These are phyloP conservation scores for Fusarium redolens DNA, from an alignment of 2,329 filamentous ascomycete genomes.

Conservation along the genomic window DNA sequence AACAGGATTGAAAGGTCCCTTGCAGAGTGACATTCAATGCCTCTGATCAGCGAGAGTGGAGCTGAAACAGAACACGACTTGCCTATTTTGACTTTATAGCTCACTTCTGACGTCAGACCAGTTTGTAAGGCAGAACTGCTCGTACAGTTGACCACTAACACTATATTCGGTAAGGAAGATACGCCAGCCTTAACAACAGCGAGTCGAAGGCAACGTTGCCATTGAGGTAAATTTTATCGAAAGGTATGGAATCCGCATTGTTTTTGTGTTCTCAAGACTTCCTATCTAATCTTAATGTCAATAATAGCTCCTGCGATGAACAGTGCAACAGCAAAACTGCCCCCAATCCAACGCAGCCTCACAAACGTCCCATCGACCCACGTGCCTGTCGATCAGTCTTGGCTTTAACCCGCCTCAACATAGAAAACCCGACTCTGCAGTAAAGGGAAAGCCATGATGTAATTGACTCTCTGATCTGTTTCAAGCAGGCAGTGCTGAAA, in stretches of 20 bases:
- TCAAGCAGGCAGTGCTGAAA: not conserved
- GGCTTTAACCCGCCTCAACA: not conserved
- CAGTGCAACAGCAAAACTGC: not conserved
- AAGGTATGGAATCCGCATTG: rapidly evolving
- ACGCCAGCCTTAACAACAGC: not conserved
- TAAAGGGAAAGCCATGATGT: not conserved
- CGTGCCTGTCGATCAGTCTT: slow-evolving; percentile 28
- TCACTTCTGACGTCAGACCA: slow-evolving; percentile 8
- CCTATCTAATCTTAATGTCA: not conserved
- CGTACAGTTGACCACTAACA: not conserved
- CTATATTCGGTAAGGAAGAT: not conserved
- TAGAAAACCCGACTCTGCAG: not conserved
- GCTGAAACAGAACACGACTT: slow-evolving; percentile 13
- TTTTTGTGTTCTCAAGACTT: rapidly evolving
- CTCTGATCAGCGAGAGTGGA: slow-evolving; percentile 14
- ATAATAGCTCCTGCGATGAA: not conserved
- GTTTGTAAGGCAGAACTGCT: not conserved
- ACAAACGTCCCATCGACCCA: not conserved
- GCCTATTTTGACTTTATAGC: not conserved
- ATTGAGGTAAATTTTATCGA: not conserved
- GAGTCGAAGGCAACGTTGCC: not conserved
- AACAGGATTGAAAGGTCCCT: not conserved
- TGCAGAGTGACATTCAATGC: not conserved
- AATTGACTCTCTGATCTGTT: not conserved
- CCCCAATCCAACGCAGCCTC: not conserved